phyloP scores from a whole-genome alignment of 768 basidiomycete species.

The Lentinula sp. region DNA sequence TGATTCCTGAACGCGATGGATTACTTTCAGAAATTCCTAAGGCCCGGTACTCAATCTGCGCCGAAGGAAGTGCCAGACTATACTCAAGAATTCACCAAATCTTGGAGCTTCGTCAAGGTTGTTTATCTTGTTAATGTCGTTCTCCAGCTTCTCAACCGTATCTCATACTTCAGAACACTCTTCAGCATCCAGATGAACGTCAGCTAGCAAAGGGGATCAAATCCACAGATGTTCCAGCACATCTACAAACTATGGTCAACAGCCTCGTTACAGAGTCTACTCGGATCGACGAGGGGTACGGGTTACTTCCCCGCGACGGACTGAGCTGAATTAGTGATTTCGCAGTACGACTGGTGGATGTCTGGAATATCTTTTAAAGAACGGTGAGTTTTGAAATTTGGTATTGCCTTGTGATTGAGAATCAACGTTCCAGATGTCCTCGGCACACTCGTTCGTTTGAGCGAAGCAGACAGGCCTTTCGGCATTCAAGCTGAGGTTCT shows the following conservation, averaged over 20 bases:
- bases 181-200: conserved; percentile 85
- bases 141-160: neutral
- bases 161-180: conserved; percentile 53
- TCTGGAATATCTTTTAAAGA: conserved; percentile 86
- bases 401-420: neutral
- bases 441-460: conserved; percentile 77
- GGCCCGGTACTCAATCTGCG: conserved; percentile 33
- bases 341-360: conserved; percentile 75
- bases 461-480: conserved; percentile 76
- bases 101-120: conserved; percentile 71
- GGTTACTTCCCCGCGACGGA: conserved; percentile 11
- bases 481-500: conserved; percentile 93
- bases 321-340: neutral
- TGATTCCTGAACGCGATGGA: conserved; percentile 37
- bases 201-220: conserved; percentile 77
- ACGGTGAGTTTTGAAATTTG: conserved; percentile 42
- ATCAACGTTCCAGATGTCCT: conserved; percentile 56
- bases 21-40: conserved; percentile 81
- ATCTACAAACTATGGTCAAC: conserved; percentile 78
- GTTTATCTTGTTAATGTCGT: neutral
- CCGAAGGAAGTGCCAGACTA: conserved; percentile 57
- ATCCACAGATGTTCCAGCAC: conserved; percentile 74
- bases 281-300: conserved; percentile 78
- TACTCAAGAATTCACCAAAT: conserved; percentile 66
- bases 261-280: conserved; percentile 82